Base-by-base conservation (phyloP, 306 rosid species). In the Arachis hypogaea region DNA sequence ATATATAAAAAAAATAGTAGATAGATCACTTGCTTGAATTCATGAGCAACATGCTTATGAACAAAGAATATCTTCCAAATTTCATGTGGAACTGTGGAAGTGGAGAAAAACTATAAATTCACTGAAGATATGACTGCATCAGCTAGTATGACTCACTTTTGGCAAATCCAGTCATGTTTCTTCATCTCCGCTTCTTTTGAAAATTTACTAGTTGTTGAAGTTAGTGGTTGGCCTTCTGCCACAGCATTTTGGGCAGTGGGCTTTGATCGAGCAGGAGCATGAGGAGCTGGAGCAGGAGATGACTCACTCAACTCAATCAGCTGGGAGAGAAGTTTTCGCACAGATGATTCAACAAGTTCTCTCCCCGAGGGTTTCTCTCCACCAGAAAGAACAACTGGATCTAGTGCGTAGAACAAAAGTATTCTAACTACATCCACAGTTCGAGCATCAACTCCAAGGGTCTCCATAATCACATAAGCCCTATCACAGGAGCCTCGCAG, bases 401-500 rank as follows among this genome's bases (percentile, higher is more conserved):
- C 99, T 41, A 94, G 71, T 3, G 99, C 98, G 51, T 95, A 82
- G 46, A 74, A 66, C 78, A 92, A 74, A 74, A 95, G 85, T 84
- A 92, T 61, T 45, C 98, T 90, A 78, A 89, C 89, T 70, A 92
- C 16, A 92, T 95, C 99, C 86, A 90, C 96, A 9, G 99, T 95
- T 55, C 98, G 86, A 59, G 92, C 94, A 71, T 83, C 78, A 18
- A 85, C 91, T 79, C 92, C 92, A 58, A 63, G 11, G 66, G 83
- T 89, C 74, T 88, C 83, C 51, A 92, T 72, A 83, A 88, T 80
- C 50, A 80, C 90, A 84, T 95, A 95, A 63, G 99, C 95, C 78
- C 96, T 88, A 79, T 92, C 99, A 79, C 99, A 95, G 41, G 99
- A 90, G 66, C 85, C 94, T 72, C 93, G 88, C 58, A 94, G 83